A percentile compares a stretch with the other conserved stretches of the same genome.
These are phyloP conservation scores for Fusarium chuoi DNA, from an alignment of 2,329 filamentous ascomycete species.

Conservation along the genomic window DNA sequence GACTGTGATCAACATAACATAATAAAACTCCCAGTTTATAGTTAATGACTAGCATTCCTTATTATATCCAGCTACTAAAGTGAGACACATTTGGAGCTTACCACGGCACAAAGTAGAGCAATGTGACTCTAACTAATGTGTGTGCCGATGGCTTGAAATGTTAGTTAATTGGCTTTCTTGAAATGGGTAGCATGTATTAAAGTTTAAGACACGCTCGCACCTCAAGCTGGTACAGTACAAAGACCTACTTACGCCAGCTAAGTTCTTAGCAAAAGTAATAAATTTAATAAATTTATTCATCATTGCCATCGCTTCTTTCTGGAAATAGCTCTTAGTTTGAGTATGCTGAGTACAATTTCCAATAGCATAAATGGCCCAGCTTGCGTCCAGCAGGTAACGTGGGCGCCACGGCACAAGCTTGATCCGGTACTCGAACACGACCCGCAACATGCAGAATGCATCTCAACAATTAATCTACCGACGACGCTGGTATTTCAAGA, in stretches of 20 bases:
- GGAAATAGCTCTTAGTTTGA: not conserved
- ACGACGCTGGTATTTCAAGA: rapidly evolving
- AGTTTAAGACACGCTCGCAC: not conserved
- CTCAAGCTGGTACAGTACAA: not conserved
- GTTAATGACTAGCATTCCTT: not conserved
- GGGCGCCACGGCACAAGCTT: not conserved
- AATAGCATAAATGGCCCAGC: not conserved
- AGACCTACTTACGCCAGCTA: not conserved
- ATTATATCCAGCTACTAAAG: not conserved
- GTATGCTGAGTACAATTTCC: not conserved
- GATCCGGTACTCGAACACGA: not conserved
- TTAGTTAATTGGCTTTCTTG: not conserved
- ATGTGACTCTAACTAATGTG: not conserved
- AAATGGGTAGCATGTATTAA: not conserved
- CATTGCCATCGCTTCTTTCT: not conserved
- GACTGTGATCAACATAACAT: not conserved
- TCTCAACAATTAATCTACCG: not conserved
- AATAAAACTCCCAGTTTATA: not conserved
- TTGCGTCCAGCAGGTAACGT: not conserved
- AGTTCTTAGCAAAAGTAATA: not conserved
- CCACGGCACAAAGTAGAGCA: not conserved
- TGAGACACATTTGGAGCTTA: not conserved
- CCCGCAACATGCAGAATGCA: not conserved
- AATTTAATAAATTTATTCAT: not conserved
- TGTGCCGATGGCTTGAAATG: not conserved